These are phyloP conservation scores for Cordyceps cateniannulata DNA, from an alignment of 2,329 filamentous ascomycete genomes.

Conservation along the genomic window DNA sequence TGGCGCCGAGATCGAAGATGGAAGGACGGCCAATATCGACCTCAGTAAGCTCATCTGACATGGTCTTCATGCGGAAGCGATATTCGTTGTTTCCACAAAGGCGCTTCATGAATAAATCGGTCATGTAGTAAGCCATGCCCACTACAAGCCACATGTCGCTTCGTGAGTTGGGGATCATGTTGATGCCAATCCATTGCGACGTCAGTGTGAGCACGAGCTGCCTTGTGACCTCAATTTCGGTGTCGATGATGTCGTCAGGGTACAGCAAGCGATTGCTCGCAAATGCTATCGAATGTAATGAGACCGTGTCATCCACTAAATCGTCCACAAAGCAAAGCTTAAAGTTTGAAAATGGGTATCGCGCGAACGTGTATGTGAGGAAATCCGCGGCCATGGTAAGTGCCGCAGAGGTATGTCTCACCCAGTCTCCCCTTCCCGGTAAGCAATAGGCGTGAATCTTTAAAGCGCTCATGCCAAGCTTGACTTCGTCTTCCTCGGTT, in stretches of 20 bases:
- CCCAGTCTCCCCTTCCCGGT: constrained; percentile 72
- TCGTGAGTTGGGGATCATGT: constrained; percentile 76
- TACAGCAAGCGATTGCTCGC: constrained; percentile 83
- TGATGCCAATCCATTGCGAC: constrained; percentile 90
- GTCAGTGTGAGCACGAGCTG: constrained; percentile 78
- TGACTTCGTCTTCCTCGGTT: constrained; percentile 85
- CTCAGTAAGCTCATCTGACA: constrained; percentile 75
- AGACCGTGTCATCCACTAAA: constrained; percentile 64
- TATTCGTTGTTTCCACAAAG: constrained; percentile 95
- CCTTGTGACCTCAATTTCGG: constrained; percentile 73
- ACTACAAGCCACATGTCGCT: constrained; percentile 84
- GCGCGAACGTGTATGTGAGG: constrained; percentile 80
- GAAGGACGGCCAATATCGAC: constrained; percentile 77
- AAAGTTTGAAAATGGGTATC: constrained; percentile 87
- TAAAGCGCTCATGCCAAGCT: constrained; percentile 79
- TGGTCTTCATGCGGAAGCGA: constrained; percentile 78
- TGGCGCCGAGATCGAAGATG: constrained; percentile 70
- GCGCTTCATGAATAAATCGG: constrained; percentile 83
- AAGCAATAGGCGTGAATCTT: constrained; percentile 90
- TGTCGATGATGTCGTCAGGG: constrained; percentile 77
- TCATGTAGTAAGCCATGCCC: constrained; percentile 90
- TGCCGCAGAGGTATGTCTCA: constrained; percentile 80
- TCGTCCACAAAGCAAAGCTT: constrained; percentile 95
- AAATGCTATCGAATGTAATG: constrained; percentile 77
- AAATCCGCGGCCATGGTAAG: constrained; percentile 84